Evolutionary conservation across 2,329 filamentous ascomycete genomes (phyloP).

Genomic region (Kalaharituber pfeilii): DNA sequence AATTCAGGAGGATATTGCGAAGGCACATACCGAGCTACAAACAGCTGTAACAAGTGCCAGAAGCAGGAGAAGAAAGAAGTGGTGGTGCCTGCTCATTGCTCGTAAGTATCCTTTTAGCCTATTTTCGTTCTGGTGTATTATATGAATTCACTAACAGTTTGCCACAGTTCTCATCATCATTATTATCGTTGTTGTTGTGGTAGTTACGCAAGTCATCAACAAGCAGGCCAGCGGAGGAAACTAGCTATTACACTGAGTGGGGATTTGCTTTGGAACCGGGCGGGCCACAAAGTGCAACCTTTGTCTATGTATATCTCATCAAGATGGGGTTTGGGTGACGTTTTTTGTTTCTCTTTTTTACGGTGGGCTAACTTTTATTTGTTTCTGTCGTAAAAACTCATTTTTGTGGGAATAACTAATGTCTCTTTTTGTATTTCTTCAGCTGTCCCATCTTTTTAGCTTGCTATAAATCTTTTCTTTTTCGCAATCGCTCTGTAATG

Average conservation of each 20-base stretch:
- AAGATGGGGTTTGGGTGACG: constrained; percentile 2
- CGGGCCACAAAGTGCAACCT: no score
- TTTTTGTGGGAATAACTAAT: constrained; percentile 2
- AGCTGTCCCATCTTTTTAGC: no score
- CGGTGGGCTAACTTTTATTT: background rate
- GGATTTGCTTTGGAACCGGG: no score
- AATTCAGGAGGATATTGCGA: constrained; percentile 64
- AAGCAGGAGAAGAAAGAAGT: constrained; percentile 58
- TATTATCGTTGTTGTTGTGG: constrained; percentile 14
- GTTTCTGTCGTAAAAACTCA: background rate
- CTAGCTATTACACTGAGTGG: background rate
- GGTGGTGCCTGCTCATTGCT: constrained; percentile 52
- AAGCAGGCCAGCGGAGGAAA: background rate
- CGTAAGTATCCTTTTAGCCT: constrained; percentile 4
- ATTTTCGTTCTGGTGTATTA: background rate
- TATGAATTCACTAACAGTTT: background rate
- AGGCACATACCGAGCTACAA: constrained; percentile 54
- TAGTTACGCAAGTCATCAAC: constrained; percentile 2
- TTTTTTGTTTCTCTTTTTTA: constrained; percentile 1
- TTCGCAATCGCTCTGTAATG: no score
- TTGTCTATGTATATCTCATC: background rate
- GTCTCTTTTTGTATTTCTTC: constrained; percentile 7
- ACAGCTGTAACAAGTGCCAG: constrained; percentile 50
- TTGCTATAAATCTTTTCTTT: no score
- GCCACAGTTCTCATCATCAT: constrained; percentile 29